These are phyloP conservation scores for Colletotrichum sojae DNA, from an alignment of 2,329 filamentous ascomycete species.

Conservation along the genomic window DNA sequence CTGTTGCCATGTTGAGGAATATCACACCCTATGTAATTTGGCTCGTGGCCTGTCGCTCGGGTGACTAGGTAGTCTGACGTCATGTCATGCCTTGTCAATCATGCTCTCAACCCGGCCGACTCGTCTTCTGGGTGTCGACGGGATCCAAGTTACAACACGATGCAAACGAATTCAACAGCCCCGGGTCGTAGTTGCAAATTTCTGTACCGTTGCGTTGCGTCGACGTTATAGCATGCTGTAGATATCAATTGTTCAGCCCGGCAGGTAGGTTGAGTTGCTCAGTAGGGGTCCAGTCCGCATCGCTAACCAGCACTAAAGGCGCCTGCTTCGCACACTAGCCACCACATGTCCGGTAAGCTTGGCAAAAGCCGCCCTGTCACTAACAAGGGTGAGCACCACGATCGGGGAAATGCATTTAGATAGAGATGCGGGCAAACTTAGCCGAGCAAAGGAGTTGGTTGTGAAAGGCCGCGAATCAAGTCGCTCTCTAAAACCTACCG, in stretches of 20 bases:
- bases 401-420: too few species aligned
- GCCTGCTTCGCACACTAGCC: background rate
- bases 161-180: background rate
- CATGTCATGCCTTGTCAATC: background rate
- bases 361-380: slow-evolving; percentile 10
- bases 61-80: slow-evolving; percentile 30
- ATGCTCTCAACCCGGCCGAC: too few species aligned
- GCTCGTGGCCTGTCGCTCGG: slow-evolving; percentile 4
- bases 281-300: slow-evolving; percentile 19
- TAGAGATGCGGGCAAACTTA: slow-evolving; percentile 7
- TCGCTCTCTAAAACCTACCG: too few species aligned
- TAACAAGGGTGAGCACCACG: background rate
- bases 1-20: background rate
- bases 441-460: background rate
- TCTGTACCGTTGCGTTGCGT: background rate
- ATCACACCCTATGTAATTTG: background rate
- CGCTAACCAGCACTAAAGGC: background rate
- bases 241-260: too few species aligned
- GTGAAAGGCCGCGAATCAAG: slow-evolving; percentile 13
- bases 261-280: too few species aligned
- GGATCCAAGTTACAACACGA: background rate
- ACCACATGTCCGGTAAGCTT: slow-evolving; percentile 1
- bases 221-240: background rate
- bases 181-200: background rate
- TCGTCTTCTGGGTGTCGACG: too few species aligned